Percentiles rank a stretch among this genome's conserved stretches.
Evolutionary conservation across 2,329 filamentous ascomycete species (phyloP).

Genomic region (Ophiostoma angusticollis): DNA sequence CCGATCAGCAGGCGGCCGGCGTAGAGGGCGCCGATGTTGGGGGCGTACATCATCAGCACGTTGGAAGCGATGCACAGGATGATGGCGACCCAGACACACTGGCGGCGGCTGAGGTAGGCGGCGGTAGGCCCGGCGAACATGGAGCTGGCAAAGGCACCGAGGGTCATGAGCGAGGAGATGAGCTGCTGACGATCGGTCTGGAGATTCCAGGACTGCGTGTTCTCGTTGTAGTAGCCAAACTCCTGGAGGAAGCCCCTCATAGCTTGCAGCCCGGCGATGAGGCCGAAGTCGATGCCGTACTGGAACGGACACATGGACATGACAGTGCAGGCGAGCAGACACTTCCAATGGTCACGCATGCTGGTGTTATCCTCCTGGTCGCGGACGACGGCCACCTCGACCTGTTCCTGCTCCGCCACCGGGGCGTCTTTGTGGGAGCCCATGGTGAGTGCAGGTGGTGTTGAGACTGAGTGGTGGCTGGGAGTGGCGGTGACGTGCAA

Average conservation of each 20-base stretch:
- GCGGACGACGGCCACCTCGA: background rate
- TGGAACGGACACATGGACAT: slow-evolving; percentile 38
- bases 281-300: slow-evolving; percentile 37
- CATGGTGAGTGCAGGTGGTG: slow-evolving; percentile 3
- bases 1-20: slow-evolving; percentile 42
- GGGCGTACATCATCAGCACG: slow-evolving; percentile 45
- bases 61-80: slow-evolving; percentile 37
- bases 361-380: slow-evolving; percentile 10
- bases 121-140: slow-evolving; percentile 28
- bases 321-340: slow-evolving; percentile 29
- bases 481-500: background rate
- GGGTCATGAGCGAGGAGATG: slow-evolving; percentile 35
- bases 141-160: slow-evolving; percentile 33
- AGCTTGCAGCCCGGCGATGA: slow-evolving; percentile 38
- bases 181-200: slow-evolving; percentile 31
- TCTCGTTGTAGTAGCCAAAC: slow-evolving; percentile 24
- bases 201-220: slow-evolving; percentile 28
- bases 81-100: slow-evolving; percentile 33
- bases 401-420: slow-evolving; percentile 3
- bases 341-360: slow-evolving; percentile 21
- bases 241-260: too few relatives aligned
- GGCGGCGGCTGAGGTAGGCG: slow-evolving; percentile 20
- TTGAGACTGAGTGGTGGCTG: background rate
- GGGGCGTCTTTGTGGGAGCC: slow-evolving; percentile 3
- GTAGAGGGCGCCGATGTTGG: slow-evolving; percentile 39